Evolutionary conservation across 1,284 basidiomycete genomes (phyloP), one percentile per base, ranked within the genome.

Genomic region (Anthracocystis panici-leucophaei): DNA sequence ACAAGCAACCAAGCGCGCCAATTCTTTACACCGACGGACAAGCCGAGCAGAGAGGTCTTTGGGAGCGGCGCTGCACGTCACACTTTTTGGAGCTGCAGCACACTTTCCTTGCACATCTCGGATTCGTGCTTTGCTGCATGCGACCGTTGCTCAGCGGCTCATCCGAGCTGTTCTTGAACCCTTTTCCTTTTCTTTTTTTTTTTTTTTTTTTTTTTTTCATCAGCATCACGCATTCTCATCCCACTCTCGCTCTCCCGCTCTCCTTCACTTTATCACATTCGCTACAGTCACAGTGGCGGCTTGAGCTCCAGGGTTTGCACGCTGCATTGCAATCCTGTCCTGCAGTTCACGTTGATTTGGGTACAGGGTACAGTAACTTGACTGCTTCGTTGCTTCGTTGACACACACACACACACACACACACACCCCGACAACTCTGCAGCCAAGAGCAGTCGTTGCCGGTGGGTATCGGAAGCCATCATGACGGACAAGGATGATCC

Each of bases 401-500:
- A n/a, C n/a, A n/a, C n/a, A n/a, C n/a, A 41, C n/a, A 10, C 45
- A 46, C 45, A 21, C 31, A 12, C 49, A 9, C 14, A 35, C 49
- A 35, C 31, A 35, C 29, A 52, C 3, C 10, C 33, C 33, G 33
- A 33, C 33, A 33, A 33, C 5, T 11, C 33, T 33, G 33, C 33
- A 33, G 10, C 33, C 33, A 33, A 33, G 33, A 33, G 33, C 33
- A 33, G 52, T 42, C 40, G 21, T 31, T 54, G 38, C 16, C 10
- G 38, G 51, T 53, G 51, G 35, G 23, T 3, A 35, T 33, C 33
- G 33, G 33, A 33, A 33, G 33, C 33, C 45, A 55, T 23, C 50
- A 65, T 71, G 62, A 50, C 54, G 20, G 63, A 65, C 55, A 68
- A 65, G 46, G 56, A 75, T n/a, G 60, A 75, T 20, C 73, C 73